These are phyloP conservation scores for Colletotrichum falcatum DNA, from an alignment of 2,329 filamentous ascomycete species.

Conservation along the genomic window DNA sequence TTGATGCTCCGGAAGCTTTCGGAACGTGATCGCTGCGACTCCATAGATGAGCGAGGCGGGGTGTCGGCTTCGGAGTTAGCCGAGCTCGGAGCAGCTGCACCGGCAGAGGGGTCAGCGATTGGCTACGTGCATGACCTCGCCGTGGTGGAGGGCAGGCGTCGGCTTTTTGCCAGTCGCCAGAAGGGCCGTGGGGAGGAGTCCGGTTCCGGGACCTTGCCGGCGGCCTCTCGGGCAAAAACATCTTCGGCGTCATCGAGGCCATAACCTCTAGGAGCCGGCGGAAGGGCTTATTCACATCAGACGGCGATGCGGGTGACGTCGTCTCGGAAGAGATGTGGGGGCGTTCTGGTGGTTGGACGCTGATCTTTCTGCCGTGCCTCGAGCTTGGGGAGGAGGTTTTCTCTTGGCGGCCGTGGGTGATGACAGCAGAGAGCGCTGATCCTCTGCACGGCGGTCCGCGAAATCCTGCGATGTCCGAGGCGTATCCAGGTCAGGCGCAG, in stretches of 20 bases:
- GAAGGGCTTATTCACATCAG: conserved; percentile 72
- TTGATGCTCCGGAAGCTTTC: conserved; percentile 58
- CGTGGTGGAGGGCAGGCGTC: conserved; percentile 65
- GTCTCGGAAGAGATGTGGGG: conserved; percentile 43
- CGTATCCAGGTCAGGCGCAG: conserved; percentile 54
- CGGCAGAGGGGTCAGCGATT: conserved; percentile 41
- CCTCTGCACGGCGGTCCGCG: conserved; percentile 62
- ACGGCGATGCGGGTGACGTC: conserved; percentile 49
- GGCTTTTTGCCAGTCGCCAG: conserved; percentile 54
- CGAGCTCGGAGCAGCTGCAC: conserved; percentile 41
- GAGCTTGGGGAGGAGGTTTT: conserved; percentile 81
- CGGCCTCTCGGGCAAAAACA: conserved; percentile 65
- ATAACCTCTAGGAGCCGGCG: conserved; percentile 62
- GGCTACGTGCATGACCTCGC: conserved; percentile 60
- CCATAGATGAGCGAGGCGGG: conserved; percentile 60
- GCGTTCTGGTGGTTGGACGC: conserved; percentile 51
- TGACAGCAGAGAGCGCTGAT: conserved; percentile 55
- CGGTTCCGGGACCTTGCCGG: conserved; percentile 62
- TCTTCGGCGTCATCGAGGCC: conserved; percentile 63
- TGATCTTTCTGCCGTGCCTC: conserved; percentile 81
- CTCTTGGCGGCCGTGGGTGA: conserved; percentile 63
- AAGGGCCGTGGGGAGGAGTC: conserved; percentile 52
- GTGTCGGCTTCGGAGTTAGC: conserved; percentile 52
- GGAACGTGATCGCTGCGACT: conserved; percentile 61
- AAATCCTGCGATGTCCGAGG: conserved; percentile 70